Percentiles rank a stretch among this genome's conserved stretches.
These are phyloP conservation scores for Tuber microsphaerosporum DNA, from an alignment of 495 filamentous ascomycete species.

Conservation along the genomic window DNA sequence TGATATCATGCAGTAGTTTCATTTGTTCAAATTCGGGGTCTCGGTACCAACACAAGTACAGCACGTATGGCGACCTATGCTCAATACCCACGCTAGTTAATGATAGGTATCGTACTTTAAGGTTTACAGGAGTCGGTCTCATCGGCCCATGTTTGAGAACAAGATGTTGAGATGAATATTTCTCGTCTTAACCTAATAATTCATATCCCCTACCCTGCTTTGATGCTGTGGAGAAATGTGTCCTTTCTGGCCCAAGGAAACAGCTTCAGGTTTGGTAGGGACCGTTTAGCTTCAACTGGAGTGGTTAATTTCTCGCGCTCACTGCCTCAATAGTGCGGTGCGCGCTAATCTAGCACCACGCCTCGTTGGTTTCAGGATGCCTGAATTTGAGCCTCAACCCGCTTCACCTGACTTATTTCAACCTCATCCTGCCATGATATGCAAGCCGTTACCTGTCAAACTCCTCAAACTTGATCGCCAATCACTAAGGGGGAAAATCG, in stretches of 20 bases:
- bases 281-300: neutral
- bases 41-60: neutral
- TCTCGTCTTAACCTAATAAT: neutral
- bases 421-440: neutral
- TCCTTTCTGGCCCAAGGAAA: neutral
- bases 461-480: neutral
- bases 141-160: neutral
- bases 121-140: neutral
- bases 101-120: neutral
- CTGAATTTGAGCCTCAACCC: neutral
- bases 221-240: neutral
- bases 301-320: neutral
- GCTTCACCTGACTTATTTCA: neutral
- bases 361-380: neutral
- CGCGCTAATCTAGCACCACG: neutral
- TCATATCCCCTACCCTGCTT: neutral
- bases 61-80: neutral
- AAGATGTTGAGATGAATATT: neutral
- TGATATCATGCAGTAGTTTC: neutral
- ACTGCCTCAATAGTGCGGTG: neutral
- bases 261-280: neutral
- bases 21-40: neutral
- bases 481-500: neutral
- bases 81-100: neutral
- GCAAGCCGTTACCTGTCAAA: neutral